Conservation (phyloP, 208 protist genomes). For the Acanthamoeba pearcei region DNA sequence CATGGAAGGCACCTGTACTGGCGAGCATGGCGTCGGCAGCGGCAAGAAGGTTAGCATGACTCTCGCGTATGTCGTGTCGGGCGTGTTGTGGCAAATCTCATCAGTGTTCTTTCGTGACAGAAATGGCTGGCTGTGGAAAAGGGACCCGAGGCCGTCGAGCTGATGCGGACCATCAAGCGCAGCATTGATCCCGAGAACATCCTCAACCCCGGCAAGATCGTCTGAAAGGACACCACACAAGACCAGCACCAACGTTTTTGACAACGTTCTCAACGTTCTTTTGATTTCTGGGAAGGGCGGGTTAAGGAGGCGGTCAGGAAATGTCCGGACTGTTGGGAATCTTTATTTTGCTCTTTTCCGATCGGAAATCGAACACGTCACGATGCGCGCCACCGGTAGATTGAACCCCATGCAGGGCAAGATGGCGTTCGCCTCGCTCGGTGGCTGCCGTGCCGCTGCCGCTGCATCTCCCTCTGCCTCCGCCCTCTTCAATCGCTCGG, state of each 20-base stretch:
- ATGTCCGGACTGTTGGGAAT: neutral
- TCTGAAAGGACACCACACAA: neutral
- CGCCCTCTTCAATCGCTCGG: neutral
- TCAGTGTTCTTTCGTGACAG: neutral
- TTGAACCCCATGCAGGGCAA: conserved; percentile 25
- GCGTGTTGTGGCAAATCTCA: neutral
- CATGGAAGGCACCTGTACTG: conserved; percentile 91
- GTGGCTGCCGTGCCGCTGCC: conserved; percentile 2
- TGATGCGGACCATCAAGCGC: conserved; percentile 92
- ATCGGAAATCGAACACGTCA: neutral
- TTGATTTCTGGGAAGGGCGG: neutral
- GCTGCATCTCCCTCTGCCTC: neutral
- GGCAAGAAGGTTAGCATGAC: conserved; percentile 85
- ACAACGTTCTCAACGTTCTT: too few species aligned
- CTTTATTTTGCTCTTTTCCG: neutral
- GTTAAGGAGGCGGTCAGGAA: conserved; percentile 1
- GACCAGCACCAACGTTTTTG: too few species aligned
- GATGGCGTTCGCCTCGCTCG: conserved; percentile 13
- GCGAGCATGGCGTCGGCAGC: conserved; percentile 92
- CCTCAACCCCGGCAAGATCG: conserved; percentile 92
- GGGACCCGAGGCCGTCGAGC: conserved; percentile 87
- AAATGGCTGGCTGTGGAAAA: conserved; percentile 87
- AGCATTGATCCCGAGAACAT: conserved; percentile 92
- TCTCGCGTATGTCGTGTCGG: neutral
- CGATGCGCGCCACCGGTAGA: conserved; percentile 11